Evolutionary conservation across 73 alveolate genomes (phyloP).

Genomic region (Stentor roeselii): DNA sequence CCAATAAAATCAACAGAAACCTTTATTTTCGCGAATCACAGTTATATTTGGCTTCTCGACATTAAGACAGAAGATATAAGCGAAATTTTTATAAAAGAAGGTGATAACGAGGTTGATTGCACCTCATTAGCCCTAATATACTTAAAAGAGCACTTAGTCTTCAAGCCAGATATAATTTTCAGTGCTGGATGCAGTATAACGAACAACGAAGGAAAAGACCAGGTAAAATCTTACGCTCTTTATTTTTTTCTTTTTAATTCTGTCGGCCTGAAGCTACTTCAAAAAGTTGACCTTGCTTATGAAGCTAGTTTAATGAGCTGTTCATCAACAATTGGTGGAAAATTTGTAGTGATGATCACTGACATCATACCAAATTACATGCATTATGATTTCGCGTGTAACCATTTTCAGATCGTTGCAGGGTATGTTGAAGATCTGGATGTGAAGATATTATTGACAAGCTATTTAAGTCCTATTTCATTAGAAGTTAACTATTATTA

Average conservation of each 20-base stretch:
- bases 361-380: not conserved
- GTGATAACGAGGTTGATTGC: too few species aligned
- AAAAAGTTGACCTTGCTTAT: too few species aligned
- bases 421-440: not conserved
- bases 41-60: too few species aligned
- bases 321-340: not conserved
- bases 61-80: too few species aligned
- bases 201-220: not conserved
- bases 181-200: not conserved
- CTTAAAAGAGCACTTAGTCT: not conserved
- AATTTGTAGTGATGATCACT: not conserved
- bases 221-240: not conserved
- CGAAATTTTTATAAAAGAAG: not conserved
- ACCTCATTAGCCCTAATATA: too few species aligned
- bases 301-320: not conserved
- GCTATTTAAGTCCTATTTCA: not conserved
- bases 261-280: not conserved
- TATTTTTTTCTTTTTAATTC: too few species aligned
- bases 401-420: not conserved
- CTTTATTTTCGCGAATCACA: not conserved
- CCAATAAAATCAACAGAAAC: not conserved
- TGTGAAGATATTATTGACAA: not conserved
- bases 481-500: not conserved
- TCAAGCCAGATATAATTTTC: not conserved
- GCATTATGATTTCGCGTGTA: not conserved